phyloP scores from a whole-genome alignment of 345 rosid genomes.

The Rhizophora apiculata region DNA sequence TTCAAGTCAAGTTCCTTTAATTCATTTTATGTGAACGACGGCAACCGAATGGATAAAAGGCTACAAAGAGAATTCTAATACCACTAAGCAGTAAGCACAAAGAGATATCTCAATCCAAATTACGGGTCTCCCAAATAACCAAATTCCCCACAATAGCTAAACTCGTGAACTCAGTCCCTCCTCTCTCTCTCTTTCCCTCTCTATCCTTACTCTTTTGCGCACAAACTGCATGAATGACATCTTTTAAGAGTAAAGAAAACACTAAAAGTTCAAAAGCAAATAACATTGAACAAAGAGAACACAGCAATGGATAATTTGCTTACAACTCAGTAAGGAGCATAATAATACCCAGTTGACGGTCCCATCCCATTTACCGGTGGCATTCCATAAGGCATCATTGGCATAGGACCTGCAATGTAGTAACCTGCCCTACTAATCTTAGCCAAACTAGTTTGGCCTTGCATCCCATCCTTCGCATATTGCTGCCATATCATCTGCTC shows the following conservation, averaged over 20 bases:
- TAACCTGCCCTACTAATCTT: constrained; percentile 41
- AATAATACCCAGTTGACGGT: constrained; percentile 47
- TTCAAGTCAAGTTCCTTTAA: background rate
- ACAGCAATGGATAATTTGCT: constrained; percentile 20
- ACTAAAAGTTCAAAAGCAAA: constrained; percentile 12
- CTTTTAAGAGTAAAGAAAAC: constrained; percentile 21
- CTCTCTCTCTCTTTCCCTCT: constrained; percentile 8
- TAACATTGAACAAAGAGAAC: constrained; percentile 27
- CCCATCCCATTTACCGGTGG: constrained; percentile 52
- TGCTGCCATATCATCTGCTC: constrained; percentile 72
- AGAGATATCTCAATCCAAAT: constrained; percentile 26
- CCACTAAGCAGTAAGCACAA: constrained; percentile 31
- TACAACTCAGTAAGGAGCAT: constrained; percentile 33
- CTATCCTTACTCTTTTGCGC: constrained; percentile 19
- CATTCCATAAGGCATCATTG: constrained; percentile 53
- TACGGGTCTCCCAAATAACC: constrained; percentile 28
- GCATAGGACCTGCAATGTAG: constrained; percentile 36
- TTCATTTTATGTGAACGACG: background rate
- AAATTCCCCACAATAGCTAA: constrained; percentile 23
- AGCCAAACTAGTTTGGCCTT: constrained; percentile 58
- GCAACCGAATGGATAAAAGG: constrained; percentile 4
- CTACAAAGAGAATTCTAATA: constrained; percentile 22
- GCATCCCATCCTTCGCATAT: constrained; percentile 68
- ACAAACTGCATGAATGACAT: constrained; percentile 25
- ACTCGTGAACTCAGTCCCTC: background rate